Evolutionary conservation across 495 filamentous ascomycete species (phyloP).

Genomic region (Hyaloscypha finlandica): DNA sequence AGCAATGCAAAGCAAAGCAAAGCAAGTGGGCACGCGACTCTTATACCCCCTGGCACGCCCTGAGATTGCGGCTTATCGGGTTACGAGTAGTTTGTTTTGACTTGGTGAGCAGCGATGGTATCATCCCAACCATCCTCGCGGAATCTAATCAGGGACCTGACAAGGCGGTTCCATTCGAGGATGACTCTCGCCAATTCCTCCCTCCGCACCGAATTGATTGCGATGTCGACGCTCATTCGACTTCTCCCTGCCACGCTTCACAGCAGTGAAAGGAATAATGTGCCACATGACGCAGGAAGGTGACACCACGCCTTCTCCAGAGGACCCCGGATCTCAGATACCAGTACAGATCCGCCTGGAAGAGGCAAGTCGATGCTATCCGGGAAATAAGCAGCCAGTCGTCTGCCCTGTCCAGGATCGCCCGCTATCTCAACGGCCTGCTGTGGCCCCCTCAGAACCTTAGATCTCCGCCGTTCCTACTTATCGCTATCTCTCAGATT

Average conservation of each 20-base stretch:
- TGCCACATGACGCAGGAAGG: background rate
- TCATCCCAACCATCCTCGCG: constrained; percentile 17
- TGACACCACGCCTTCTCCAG: background rate
- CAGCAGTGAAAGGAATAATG: background rate
- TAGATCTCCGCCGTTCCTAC: background rate
- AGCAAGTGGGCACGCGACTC: background rate
- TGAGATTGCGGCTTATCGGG: constrained; percentile 14
- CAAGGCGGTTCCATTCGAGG: constrained; percentile 10
- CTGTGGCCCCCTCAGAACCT: background rate
- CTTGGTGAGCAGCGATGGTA: background rate
- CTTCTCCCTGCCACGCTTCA: background rate
- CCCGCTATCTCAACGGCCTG: background rate
- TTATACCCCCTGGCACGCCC: background rate
- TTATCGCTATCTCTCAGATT: background rate
- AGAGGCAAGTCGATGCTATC: constrained; percentile 17
- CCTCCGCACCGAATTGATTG: constrained; percentile 16
- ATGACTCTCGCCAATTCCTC: constrained; percentile 14
- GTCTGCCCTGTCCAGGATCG: background rate
- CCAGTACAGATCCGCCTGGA: background rate
- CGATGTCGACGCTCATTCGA: constrained; percentile 17
- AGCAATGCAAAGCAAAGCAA: background rate
- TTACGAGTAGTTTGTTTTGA: constrained; percentile 4
- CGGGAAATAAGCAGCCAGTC: constrained; percentile 13
- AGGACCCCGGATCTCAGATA: constrained; percentile 10
- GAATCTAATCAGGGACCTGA: constrained; percentile 13